A percentile compares a stretch with the other conserved stretches of the same genome.
phyloP scores from a whole-genome alignment of 2,329 filamentous ascomycete genomes.

The Phialophora chinensis region DNA sequence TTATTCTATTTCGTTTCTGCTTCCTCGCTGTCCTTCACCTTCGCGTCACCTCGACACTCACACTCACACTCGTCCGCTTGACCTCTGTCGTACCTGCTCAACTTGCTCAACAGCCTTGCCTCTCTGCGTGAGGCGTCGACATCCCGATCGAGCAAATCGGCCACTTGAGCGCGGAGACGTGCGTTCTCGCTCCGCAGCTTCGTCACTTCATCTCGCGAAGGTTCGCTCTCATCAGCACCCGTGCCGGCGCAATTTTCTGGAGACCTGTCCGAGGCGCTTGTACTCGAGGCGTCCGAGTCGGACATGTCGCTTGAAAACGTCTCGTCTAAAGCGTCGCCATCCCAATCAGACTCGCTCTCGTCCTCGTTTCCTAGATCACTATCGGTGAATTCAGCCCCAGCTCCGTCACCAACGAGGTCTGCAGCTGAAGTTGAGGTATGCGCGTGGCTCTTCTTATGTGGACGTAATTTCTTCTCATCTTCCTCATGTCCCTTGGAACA shows the following conservation, averaged over 20 bases:
- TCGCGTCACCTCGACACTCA: neutral
- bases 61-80: neutral
- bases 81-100: neutral
- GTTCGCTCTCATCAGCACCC: neutral
- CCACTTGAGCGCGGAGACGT: conserved; percentile 5
- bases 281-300: neutral
- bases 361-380: neutral
- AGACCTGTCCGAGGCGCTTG: neutral
- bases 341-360: neutral
- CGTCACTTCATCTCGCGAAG: neutral
- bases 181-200: neutral
- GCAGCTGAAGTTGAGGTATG: neutral
- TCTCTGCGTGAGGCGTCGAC: conserved; percentile 2
- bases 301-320: neutral
- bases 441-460: neutral
- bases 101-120: conserved; percentile 6
- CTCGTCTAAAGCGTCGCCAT: neutral
- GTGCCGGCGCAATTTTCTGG: neutral
- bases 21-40: neutral
- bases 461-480: neutral
- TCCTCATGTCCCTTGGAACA: neutral
- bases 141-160: conserved; percentile 5
- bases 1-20: no score
- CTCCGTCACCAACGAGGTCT: neutral
- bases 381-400: neutral